Percentiles rank a stretch among this genome's conserved stretches.
These are phyloP conservation scores for Cicer bijugum DNA, from an alignment of 306 rosid species.

Conservation along the genomic window DNA sequence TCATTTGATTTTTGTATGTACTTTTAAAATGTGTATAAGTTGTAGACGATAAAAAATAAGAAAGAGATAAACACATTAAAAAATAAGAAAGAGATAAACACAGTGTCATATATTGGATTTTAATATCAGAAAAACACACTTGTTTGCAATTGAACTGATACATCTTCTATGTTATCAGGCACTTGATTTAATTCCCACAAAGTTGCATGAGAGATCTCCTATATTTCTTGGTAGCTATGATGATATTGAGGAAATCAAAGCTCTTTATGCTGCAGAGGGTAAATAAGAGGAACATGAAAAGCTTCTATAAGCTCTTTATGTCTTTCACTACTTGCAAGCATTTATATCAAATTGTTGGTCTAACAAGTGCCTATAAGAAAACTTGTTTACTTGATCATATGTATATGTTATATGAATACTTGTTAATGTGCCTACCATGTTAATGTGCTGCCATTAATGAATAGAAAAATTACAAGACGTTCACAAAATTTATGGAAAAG, in stretches of 20 bases:
- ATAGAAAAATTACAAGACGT: too few species aligned
- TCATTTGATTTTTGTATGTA: too few species aligned
- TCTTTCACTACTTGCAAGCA: constrained; percentile 15
- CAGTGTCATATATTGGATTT: too few species aligned
- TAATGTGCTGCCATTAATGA: not conserved
- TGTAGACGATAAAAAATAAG: too few species aligned
- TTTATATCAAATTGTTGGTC: constrained; percentile 30
- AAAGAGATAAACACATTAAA: too few species aligned
- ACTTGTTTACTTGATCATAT: constrained; percentile 31
- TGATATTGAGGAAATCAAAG: constrained; percentile 85
- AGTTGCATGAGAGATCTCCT: constrained; percentile 83
- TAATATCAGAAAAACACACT: too few species aligned
- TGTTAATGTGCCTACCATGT: not conserved
- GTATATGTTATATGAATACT: constrained; percentile 32
- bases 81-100: too few species aligned
- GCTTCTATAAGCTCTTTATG: not conserved
- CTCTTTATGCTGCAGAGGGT: constrained; percentile 71
- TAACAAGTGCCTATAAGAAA: constrained; percentile 28
- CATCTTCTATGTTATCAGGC: constrained; percentile 54
- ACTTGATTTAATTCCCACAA: constrained; percentile 77
- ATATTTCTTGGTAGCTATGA: constrained; percentile 89
- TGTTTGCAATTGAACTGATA: constrained; percentile 17
- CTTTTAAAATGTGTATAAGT: too few species aligned
- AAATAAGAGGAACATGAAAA: constrained; percentile 43
- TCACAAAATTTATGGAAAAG: too few species aligned